phyloP scores from a whole-genome alignment of 108 stramenopile species.

The Fistulifera pelliculosa region DNA sequence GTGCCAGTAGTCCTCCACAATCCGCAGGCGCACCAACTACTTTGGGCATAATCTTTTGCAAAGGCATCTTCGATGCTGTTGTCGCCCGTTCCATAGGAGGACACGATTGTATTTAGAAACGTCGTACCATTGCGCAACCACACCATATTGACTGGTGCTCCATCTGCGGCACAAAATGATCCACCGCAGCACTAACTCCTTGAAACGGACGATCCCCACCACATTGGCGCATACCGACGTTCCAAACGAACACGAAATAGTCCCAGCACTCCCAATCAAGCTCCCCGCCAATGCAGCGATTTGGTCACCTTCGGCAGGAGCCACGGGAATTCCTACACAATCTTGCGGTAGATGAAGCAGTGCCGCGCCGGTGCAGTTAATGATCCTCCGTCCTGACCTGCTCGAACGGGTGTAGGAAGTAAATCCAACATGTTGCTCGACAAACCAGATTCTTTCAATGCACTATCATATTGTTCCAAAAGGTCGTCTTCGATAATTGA shows the following conservation, averaged over 20 bases:
- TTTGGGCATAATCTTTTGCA: conserved; percentile 21
- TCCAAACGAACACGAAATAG: conserved; percentile 32
- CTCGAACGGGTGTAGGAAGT: conserved; percentile 14
- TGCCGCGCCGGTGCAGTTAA: conserved; percentile 8
- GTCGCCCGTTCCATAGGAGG: conserved; percentile 7
- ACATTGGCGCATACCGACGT: conserved; percentile 44
- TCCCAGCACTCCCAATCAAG: conserved; percentile 32
- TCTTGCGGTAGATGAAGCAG: conserved; percentile 6
- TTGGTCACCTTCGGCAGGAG: conserved; percentile 45
- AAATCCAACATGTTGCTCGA: background rate
- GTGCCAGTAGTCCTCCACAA: conserved; percentile 40
- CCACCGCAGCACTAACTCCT: conserved; percentile 6
- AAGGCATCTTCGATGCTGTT: conserved; percentile 16
- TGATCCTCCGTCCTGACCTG: conserved; percentile 10
- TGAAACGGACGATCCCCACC: conserved; percentile 12
- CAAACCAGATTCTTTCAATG: too few relatives aligned
- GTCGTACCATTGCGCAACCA: conserved; percentile 45
- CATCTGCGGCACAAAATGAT: conserved; percentile 38
- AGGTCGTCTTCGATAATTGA: conserved; percentile 14
- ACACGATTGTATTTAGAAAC: conserved; percentile 32
- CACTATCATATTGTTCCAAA: conserved; percentile 10
- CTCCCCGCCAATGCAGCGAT: conserved; percentile 31
- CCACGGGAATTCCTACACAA: conserved; percentile 12
- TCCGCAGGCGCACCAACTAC: conserved; percentile 25
- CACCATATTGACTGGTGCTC: conserved; percentile 35